Conservation (phyloP, 768 basidiomycete genomes). For the Clitopilus passeckerianus region DNA sequence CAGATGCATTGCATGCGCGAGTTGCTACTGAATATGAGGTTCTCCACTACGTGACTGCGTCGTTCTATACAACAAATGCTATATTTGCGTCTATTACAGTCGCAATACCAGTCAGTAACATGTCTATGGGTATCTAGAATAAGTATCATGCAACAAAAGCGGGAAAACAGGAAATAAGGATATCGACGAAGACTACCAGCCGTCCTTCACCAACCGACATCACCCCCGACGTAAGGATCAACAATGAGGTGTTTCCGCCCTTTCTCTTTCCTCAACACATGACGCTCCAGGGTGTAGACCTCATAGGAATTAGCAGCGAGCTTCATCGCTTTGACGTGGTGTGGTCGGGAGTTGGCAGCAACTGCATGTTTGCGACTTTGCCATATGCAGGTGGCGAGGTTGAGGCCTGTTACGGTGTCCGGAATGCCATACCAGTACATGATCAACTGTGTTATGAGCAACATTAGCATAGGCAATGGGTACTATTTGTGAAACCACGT, state of each 20-base stretch:
- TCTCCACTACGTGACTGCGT: too few relatives aligned
- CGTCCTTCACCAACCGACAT: conserved; percentile 61
- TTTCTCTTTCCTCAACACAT: conserved; percentile 59
- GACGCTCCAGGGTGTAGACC: conserved; percentile 71
- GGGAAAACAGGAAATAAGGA: not conserved
- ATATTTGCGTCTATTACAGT: not conserved
- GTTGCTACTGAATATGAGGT: too few relatives aligned
- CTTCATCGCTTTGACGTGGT: conserved; percentile 80
- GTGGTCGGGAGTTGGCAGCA: conserved; percentile 72
- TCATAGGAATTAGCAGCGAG: conserved; percentile 78
- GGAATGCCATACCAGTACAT: conserved; percentile 96
- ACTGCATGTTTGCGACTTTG: conserved; percentile 81
- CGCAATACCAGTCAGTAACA: not conserved
- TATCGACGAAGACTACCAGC: not conserved
- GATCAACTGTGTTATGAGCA: conserved; percentile 46
- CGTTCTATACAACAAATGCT: too few relatives aligned
- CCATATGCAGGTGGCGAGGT: conserved; percentile 97
- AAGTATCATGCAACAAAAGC: not conserved
- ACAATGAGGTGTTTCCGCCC: conserved; percentile 58
- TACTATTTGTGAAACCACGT: conserved; percentile 19
- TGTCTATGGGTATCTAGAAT: not conserved
- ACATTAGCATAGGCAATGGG: conserved; percentile 5
- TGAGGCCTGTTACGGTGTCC: conserved; percentile 67
- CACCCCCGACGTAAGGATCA: conserved; percentile 53
- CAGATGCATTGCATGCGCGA: too few relatives aligned